Conservation (phyloP, 768 basidiomycete species). For the Leccinellum rugosiceps region DNA sequence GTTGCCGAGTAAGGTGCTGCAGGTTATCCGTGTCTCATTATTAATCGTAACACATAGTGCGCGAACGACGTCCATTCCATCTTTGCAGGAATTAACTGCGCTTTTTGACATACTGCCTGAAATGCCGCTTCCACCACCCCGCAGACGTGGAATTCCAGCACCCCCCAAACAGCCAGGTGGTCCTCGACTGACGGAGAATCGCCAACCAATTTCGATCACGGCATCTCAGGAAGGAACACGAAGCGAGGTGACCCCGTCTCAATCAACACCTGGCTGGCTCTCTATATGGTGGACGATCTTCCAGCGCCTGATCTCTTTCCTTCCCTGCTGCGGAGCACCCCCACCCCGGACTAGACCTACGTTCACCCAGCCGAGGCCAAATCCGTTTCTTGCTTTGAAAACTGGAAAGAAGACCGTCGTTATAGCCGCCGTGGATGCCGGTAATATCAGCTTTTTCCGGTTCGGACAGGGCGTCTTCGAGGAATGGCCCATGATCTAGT, state of each 20-base stretch:
- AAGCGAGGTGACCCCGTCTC: background rate
- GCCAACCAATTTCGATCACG: slow-evolving; percentile 2
- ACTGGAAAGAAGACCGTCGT: slow-evolving; percentile 80
- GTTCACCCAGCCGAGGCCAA: slow-evolving; percentile 38
- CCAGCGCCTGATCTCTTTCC: slow-evolving; percentile 2
- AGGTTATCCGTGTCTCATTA: background rate
- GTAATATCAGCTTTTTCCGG: slow-evolving; percentile 83
- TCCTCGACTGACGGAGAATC: background rate
- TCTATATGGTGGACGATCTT: background rate
- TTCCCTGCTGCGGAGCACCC: slow-evolving; percentile 2
- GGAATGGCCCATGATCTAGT: slow-evolving; percentile 68
- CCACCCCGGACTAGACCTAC: slow-evolving; percentile 26
- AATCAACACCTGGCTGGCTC: background rate
- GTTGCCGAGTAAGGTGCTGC: slow-evolving; percentile 69
- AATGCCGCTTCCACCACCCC: slow-evolving; percentile 59
- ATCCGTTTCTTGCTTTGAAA: slow-evolving; percentile 81
- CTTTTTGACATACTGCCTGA: slow-evolving; percentile 70
- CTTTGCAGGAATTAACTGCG: slow-evolving; percentile 69
- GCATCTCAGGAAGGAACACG: slow-evolving; percentile 3
- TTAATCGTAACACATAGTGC: slow-evolving; percentile 49
- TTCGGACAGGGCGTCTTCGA: slow-evolving; percentile 85
- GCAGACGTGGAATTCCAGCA: slow-evolving; percentile 28
- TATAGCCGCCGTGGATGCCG: slow-evolving; percentile 85
- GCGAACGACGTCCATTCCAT: slow-evolving; percentile 77
- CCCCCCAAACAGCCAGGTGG: slow-evolving; percentile 1